Evolutionary conservation across 2,329 filamentous ascomycete genomes (phyloP).

Genomic region (Aphanocladium album): DNA sequence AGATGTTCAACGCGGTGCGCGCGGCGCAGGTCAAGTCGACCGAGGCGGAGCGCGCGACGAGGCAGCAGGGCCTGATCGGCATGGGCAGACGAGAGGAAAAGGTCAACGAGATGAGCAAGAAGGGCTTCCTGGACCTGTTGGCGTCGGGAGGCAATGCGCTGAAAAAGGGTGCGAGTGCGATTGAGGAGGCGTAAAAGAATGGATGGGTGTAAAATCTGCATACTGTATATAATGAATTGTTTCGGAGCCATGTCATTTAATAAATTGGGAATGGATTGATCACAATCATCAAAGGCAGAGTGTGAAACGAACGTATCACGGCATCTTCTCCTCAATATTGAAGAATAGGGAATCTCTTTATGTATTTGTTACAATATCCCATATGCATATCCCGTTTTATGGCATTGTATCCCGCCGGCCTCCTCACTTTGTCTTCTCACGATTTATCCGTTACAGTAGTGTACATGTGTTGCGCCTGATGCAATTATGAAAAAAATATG

Average conservation of each 20-base stretch:
- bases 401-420: neutral
- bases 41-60: slow-evolving; percentile 65
- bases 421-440: neutral
- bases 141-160: slow-evolving; percentile 55
- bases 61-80: slow-evolving; percentile 71
- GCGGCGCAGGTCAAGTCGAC: slow-evolving; percentile 86
- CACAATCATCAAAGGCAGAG: too few relatives aligned
- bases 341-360: slow-evolving; percentile 11
- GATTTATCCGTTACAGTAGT: slow-evolving; percentile 5
- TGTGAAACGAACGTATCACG: neutral
- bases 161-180: slow-evolving; percentile 49
- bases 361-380: slow-evolving; percentile 3
- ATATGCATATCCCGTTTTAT: neutral
- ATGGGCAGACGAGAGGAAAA: slow-evolving; percentile 77
- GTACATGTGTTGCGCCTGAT: slow-evolving; percentile 9
- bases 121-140: slow-evolving; percentile 92
- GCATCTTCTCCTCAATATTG: neutral
- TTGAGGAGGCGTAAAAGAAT: slow-evolving; percentile 49
- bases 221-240: slow-evolving; percentile 12
- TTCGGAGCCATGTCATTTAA: neutral
- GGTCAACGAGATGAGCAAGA: slow-evolving; percentile 92
- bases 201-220: neutral
- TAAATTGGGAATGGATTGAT: slow-evolving; percentile 12
- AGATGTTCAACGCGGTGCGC: slow-evolving; percentile 91
- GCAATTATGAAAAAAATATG: neutral